Percentiles rank a stretch among this genome's conserved stretches.
Conservation (phyloP, 2,329 filamentous ascomycete species). For the Berkeleyomyces rouxiae region DNA sequence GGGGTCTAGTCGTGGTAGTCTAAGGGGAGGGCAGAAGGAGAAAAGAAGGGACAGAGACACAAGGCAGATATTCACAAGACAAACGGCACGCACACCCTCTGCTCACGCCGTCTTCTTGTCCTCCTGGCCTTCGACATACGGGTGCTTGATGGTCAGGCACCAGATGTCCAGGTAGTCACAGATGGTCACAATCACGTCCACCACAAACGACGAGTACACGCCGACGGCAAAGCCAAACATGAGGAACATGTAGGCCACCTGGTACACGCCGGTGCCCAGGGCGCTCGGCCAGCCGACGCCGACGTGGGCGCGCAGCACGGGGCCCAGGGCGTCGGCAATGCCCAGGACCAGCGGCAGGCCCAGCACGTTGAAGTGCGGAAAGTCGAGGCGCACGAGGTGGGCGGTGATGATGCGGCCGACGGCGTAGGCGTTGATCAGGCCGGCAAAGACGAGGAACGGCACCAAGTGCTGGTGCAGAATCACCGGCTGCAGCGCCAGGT, state of each 20-base stretch:
- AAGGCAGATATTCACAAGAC: neutral
- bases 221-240: conserved; percentile 73
- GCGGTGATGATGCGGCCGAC: conserved; percentile 93
- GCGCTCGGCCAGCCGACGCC: conserved; percentile 62
- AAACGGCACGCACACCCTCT: neutral
- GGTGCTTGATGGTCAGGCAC: conserved; percentile 94
- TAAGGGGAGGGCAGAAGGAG: neutral
- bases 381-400: conserved; percentile 72
- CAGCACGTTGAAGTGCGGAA: conserved; percentile 83
- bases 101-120: conserved; percentile 26
- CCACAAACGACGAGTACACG: conserved; percentile 93
- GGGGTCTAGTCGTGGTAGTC: too few relatives aligned
- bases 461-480: conserved; percentile 74
- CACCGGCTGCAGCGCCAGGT: conserved; percentile 68
- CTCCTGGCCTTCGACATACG: conserved; percentile 30
- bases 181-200: conserved; percentile 92
- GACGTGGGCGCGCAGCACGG: conserved; percentile 39
- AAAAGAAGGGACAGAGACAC: neutral
- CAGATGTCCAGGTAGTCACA: conserved; percentile 97
- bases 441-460: conserved; percentile 77
- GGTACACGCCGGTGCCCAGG: conserved; percentile 62
- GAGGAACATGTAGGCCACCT: conserved; percentile 79
- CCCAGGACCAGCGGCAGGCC: conserved; percentile 60
- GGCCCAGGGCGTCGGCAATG: conserved; percentile 66
- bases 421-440: conserved; percentile 82